Conservation (phyloP, 208 protist genomes). For the Endotrypanum monterogeii region DNA sequence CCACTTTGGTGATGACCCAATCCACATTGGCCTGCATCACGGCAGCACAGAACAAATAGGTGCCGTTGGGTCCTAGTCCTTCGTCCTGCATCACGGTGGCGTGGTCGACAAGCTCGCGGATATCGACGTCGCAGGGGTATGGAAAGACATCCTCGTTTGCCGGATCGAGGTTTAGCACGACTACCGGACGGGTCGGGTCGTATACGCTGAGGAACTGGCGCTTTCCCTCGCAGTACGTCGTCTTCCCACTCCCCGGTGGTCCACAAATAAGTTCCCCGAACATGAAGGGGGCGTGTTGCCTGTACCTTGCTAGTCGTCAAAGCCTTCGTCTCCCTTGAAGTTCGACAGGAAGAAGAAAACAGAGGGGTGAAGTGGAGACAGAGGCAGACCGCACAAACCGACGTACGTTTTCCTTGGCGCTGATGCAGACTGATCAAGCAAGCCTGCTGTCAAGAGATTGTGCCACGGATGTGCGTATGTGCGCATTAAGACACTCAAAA, state of each 20-base stretch:
- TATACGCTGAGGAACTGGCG: slow-evolving; percentile 94
- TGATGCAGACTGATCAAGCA: neutral
- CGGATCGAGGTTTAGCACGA: slow-evolving; percentile 98
- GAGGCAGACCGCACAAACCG: neutral
- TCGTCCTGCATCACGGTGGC: slow-evolving; percentile 92
- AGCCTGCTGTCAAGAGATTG: neutral
- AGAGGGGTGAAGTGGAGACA: neutral
- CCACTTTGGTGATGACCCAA: slow-evolving; percentile 66
- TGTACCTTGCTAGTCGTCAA: neutral
- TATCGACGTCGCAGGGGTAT: slow-evolving; percentile 94
- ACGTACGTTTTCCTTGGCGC: neutral
- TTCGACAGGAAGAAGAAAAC: neutral
- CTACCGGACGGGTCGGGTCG: slow-evolving; percentile 80
- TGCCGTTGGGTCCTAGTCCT: slow-evolving; percentile 97
- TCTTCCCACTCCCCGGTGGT: slow-evolving; percentile 95
- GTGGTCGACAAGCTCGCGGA: slow-evolving; percentile 93
- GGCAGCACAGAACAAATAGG: slow-evolving; percentile 97
- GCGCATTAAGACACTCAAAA: neutral
- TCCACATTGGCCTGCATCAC: slow-evolving; percentile 89
- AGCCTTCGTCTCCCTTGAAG: neutral
- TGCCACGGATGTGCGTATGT: neutral
- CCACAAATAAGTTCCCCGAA: slow-evolving; percentile 97
- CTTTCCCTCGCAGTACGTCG: slow-evolving; percentile 97
- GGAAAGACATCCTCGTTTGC: slow-evolving; percentile 96
- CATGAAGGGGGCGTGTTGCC: slow-evolving; percentile 32